A percentile compares a stretch with the other conserved stretches of the same genome.
Conservation (phyloP, 352 stramenopile genomes). For the Sclerospora graminicola region DNA sequence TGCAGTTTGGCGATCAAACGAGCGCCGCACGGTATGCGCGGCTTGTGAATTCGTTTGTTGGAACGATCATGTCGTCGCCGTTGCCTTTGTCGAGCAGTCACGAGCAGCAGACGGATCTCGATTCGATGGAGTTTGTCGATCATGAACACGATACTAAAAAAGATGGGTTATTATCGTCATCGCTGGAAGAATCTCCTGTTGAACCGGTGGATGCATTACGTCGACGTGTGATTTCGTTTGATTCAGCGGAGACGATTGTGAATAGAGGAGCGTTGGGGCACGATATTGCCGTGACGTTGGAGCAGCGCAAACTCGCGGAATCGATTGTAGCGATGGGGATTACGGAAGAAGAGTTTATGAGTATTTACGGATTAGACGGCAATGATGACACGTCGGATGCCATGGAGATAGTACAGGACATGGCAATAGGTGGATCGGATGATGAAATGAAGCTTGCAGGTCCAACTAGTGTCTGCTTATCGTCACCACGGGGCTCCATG, state of each 20-base stretch:
- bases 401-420: constrained; percentile 7
- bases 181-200: constrained; percentile 17
- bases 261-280: constrained; percentile 38
- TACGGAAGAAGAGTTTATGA: constrained; percentile 33
- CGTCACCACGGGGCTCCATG: not conserved
- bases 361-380: constrained; percentile 18
- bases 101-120: constrained; percentile 17
- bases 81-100: constrained; percentile 20
- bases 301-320: constrained; percentile 60
- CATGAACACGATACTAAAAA: constrained; percentile 21
- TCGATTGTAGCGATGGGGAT: constrained; percentile 66
- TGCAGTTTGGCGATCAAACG: constrained; percentile 30
- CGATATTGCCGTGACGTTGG: constrained; percentile 25
- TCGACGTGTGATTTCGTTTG: constrained; percentile 62
- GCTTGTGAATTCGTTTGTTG: constrained; percentile 52
- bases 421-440: constrained; percentile 3
- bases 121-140: constrained; percentile 24
- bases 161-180: constrained; percentile 1
- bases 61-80: constrained; percentile 29
- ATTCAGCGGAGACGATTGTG: constrained; percentile 66
- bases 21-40: constrained; percentile 32
- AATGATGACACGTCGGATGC: constrained; percentile 10
- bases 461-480: constrained; percentile 1
- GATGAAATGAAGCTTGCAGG: constrained; percentile 10
- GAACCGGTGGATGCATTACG: constrained; percentile 52